Conservation (phyloP, 2,329 filamentous ascomycete genomes). For the Sphaceloma murrayae region DNA sequence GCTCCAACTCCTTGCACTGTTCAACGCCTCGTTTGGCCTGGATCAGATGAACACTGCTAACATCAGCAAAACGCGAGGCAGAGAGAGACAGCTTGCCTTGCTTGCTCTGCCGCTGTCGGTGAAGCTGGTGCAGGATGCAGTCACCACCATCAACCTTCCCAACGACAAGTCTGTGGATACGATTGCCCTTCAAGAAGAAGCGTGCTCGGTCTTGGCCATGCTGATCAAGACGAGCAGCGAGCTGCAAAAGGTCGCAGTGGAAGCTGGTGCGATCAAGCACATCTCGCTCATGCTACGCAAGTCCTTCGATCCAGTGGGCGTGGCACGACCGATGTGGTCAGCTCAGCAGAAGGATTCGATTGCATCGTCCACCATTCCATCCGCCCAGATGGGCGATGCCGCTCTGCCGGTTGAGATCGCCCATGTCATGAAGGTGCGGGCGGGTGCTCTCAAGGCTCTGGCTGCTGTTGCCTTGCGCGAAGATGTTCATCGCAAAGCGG, state of each 20-base stretch:
- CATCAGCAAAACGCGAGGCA: constrained; percentile 29
- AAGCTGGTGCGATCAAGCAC: constrained; percentile 54
- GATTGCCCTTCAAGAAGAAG: constrained; percentile 54
- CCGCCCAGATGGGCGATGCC: constrained; percentile 47
- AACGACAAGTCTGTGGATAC: constrained; percentile 31
- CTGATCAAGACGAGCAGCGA: constrained; percentile 68
- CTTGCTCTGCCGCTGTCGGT: constrained; percentile 40
- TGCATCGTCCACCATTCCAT: constrained; percentile 22
- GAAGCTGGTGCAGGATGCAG: constrained; percentile 37
- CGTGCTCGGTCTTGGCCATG: constrained; percentile 65
- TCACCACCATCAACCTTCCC: constrained; percentile 12
- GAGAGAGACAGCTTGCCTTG: constrained; percentile 36
- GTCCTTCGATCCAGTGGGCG: constrained; percentile 51
- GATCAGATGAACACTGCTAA: constrained; percentile 28
- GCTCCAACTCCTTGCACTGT: constrained; percentile 32
- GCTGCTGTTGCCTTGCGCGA: constrained; percentile 73
- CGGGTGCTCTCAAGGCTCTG: constrained; percentile 66
- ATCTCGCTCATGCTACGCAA: constrained; percentile 56
- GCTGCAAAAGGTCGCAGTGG: constrained; percentile 72
- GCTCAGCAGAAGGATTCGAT: constrained; percentile 27
- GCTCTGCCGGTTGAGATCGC: constrained; percentile 52
- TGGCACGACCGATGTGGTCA: constrained; percentile 47
- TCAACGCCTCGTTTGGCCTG: constrained; percentile 28
- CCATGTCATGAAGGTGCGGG: constrained; percentile 67
- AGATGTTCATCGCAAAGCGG: constrained; percentile 71